Evolutionary conservation across 768 basidiomycete genomes (phyloP).

Genomic region (Suillus lakei): DNA sequence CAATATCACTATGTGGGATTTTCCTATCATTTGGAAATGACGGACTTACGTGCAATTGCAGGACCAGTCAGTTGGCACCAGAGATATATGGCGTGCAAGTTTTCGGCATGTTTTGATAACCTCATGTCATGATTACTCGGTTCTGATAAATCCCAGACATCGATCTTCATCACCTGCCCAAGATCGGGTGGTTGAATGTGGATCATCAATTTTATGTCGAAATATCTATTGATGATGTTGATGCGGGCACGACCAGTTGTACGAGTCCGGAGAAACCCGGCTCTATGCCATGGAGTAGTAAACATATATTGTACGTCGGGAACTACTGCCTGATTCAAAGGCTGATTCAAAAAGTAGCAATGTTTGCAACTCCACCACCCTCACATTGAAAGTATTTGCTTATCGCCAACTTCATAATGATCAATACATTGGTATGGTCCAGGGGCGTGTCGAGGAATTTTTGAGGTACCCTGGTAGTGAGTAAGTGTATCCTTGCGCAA

Average conservation of each 20-base stretch:
- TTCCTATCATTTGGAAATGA: no score
- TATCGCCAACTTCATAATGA: slow-evolving; percentile 8
- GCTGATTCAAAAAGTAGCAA: slow-evolving; percentile 3
- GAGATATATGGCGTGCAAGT: background rate
- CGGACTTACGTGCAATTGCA: background rate
- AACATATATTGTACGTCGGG: slow-evolving; percentile 1
- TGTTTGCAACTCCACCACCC: background rate
- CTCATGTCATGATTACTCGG: background rate
- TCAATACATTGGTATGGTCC: slow-evolving; percentile 6
- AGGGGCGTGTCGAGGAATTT: background rate
- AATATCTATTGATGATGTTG: background rate
- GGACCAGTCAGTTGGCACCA: background rate
- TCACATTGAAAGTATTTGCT: slow-evolving; percentile 9
- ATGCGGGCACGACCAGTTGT: background rate
- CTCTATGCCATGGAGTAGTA: slow-evolving; percentile 6
- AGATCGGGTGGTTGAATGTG: slow-evolving; percentile 7
- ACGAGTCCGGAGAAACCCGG: background rate
- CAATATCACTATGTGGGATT: background rate
- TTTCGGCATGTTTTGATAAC: background rate
- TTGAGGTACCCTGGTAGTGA: background rate
- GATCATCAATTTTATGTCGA: slow-evolving; percentile 9
- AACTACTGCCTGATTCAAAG: background rate
- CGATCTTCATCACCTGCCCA: slow-evolving; percentile 7
- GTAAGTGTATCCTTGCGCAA: background rate
- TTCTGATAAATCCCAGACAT: slow-evolving; percentile 2